Evolutionary conservation across 139 green algal species (phyloP), one percentile per base, ranked within the genome.

Genomic region (Trebouxia sp.): DNA sequence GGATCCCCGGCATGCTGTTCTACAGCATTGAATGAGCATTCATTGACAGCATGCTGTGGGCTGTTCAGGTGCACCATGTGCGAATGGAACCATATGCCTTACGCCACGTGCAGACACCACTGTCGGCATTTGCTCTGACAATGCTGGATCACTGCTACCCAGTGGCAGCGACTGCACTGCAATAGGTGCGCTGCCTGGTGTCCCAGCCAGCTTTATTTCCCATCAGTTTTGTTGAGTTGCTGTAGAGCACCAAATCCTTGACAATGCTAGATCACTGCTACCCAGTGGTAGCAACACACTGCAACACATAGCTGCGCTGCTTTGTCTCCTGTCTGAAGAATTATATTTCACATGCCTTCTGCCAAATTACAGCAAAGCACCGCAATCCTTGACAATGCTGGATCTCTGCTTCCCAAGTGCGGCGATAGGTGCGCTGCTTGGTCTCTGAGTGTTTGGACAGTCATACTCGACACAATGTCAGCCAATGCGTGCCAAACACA

Each of bases 61-160:
- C n/a, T n/a, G n/a, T n/a, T 66, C 55, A 66, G 55, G 55, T 38
- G 55, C 55, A 6, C 55, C 55, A 39, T 66, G 55, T 66, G 55
- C 55, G 12, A n/a, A 5, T 38, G 12, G 12, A 14, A 38, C 55
- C 55, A 66, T n/a, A 35, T 66, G 55, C 55, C 5, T 39, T 26
- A 66, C 55, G 38, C 22, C 55, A 3, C 24, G 55, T 7, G 14
- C 55, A 66, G 55, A 66, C 55, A 38, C 14, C 24, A 66, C n/a
- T 66, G 55, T 66, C 5, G 55, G 55, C 5, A 38, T 35, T 3
- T 66, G 55, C 55, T 14, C 55, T 26, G 8, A 9, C n/a, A n/a
- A n/a, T n/a, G n/a, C n/a, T 35, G 55, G 24, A 14, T 26, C 12
- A 26, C n/a, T 66, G 5, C 55, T 66, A 12, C 55, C 55, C 22